phyloP scores from a whole-genome alignment of 1,284 basidiomycete genomes.

The Fomitopsis schrenkii region DNA sequence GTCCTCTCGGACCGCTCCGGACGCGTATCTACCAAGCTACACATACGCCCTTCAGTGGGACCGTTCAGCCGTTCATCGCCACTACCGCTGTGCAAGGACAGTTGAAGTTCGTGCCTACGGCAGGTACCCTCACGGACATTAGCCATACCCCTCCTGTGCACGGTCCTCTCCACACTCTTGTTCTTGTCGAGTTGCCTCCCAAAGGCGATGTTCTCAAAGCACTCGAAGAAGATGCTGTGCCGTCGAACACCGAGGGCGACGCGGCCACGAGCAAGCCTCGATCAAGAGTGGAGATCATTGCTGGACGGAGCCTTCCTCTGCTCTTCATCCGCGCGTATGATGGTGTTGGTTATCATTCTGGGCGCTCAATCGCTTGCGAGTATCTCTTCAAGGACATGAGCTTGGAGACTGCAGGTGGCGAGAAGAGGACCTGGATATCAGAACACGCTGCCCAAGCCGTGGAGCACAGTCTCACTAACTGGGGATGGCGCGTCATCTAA shows the following conservation, averaged over 20 bases:
- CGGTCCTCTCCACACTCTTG: slow-evolving; percentile 63
- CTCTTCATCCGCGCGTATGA: slow-evolving; percentile 72
- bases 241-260: slow-evolving; percentile 32
- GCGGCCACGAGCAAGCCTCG: slow-evolving; percentile 7
- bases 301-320: slow-evolving; percentile 62
- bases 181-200: slow-evolving; percentile 76
- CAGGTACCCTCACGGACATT: neutral
- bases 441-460: slow-evolving; percentile 66
- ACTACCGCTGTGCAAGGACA: neutral
- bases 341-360: slow-evolving; percentile 82
- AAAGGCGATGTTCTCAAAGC: slow-evolving; percentile 68
- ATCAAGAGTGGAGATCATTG: slow-evolving; percentile 28
- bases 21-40: slow-evolving; percentile 68
- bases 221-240: slow-evolving; percentile 60
- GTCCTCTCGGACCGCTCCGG: slow-evolving; percentile 80
- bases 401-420: slow-evolving; percentile 29
- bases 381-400: slow-evolving; percentile 72
- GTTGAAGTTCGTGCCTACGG: slow-evolving; percentile 1
- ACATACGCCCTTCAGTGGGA: slow-evolving; percentile 29
- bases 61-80: slow-evolving; percentile 49
- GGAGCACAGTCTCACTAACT: slow-evolving; percentile 54
- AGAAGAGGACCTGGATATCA: slow-evolving; percentile 30
- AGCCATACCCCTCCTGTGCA: neutral
- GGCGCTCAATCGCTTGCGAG: slow-evolving; percentile 78
- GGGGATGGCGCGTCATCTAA: slow-evolving; percentile 72